Evolutionary conservation across 2,329 filamentous ascomycete species (phyloP), one percentile per base, ranked within the genome.

Genomic region (Xylaria sp.): DNA sequence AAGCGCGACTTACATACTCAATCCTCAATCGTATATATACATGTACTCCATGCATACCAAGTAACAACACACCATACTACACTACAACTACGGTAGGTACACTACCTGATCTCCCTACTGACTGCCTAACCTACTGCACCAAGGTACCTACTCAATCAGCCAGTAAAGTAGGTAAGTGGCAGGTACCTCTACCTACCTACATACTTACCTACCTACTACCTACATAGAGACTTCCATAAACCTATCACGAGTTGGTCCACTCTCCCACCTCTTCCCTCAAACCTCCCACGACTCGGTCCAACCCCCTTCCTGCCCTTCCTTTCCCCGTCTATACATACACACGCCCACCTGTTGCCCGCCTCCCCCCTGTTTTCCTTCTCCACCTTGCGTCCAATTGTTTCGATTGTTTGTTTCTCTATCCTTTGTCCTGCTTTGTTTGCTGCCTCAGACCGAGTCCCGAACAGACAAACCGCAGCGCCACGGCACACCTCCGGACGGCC

Each of bases 391-490:
- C 42, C 63, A 66, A 71, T 72, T 68, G 65, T 69, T 68, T 67
- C 69, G 59, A 70, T 70, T 72, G 65, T 69, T 73, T 68, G 65
- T 73, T 69, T 63, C 67, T 61, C 18, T 68, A 54, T 58, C 37
- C 71, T 72, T 69, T 71, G 70, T 70, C 57, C 48, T 35, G 32
- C 32, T 35, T 35, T 35, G 32, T 35, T 10, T 35, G 8, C 32
- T 35, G 32, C 32, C 32, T 35, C 32, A 35, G 32, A 35, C 32
- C 32, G 32, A 35, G 10, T 35, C 27, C 47, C 29, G 12, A 50
- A n/a, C 25, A 62, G 32, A 51, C 68, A 55, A 50, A 21, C 60
- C 55, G 29, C 55, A 63, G 59, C 62, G 66, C 69, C 62, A 66
- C 63, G 68, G 60, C 54, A 63, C 57, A 63, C 63, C 44, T 42